These are phyloP conservation scores for Austroboletus festivus DNA, from an alignment of 768 basidiomycete species.

Conservation along the genomic window DNA sequence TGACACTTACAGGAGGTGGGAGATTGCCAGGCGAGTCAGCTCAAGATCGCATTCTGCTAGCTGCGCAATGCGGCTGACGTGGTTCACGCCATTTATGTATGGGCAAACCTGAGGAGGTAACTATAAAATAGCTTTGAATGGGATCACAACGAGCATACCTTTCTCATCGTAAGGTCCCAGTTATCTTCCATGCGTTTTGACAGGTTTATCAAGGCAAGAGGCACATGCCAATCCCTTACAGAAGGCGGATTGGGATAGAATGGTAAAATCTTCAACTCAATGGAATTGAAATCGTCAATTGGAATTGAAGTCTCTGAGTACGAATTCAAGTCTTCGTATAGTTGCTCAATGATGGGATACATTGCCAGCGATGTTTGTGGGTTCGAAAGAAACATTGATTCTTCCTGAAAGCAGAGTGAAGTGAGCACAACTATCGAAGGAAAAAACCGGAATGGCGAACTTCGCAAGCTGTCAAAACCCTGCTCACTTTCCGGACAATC, in stretches of 20 bases:
- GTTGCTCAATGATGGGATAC: conserved; percentile 86
- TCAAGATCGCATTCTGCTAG: conserved; percentile 85
- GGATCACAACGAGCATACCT: conserved; percentile 44
- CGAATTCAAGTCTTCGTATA: conserved; percentile 96
- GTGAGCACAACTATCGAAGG: conserved; percentile 1
- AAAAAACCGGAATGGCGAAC: conserved; percentile 41
- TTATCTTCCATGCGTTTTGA: conserved; percentile 79
- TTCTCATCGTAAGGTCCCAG: conserved; percentile 94
- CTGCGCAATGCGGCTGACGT: conserved; percentile 87
- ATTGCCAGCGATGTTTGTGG: conserved; percentile 63
- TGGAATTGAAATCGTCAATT: conserved; percentile 88
- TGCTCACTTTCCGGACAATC: conserved; percentile 89
- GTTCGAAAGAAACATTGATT: conserved; percentile 83
- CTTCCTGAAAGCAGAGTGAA: conserved; percentile 57
- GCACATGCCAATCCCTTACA: conserved; percentile 95
- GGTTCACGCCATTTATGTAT: conserved; percentile 88
- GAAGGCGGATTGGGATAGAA: conserved; percentile 92
- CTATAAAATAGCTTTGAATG: background rate
- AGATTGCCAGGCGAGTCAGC: conserved; percentile 81
- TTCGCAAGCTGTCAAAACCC: conserved; percentile 87
- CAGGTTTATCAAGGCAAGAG: conserved; percentile 83
- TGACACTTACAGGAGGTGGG: conserved; percentile 78
- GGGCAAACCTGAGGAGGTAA: conserved; percentile 50
- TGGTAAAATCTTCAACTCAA: conserved; percentile 94
- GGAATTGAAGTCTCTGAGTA: conserved; percentile 94